Percentiles rank a stretch among this genome's conserved stretches.
These are phyloP conservation scores for Termitomyces sp. DNA, from an alignment of 1,284 basidiomycete genomes.

Conservation along the genomic window DNA sequence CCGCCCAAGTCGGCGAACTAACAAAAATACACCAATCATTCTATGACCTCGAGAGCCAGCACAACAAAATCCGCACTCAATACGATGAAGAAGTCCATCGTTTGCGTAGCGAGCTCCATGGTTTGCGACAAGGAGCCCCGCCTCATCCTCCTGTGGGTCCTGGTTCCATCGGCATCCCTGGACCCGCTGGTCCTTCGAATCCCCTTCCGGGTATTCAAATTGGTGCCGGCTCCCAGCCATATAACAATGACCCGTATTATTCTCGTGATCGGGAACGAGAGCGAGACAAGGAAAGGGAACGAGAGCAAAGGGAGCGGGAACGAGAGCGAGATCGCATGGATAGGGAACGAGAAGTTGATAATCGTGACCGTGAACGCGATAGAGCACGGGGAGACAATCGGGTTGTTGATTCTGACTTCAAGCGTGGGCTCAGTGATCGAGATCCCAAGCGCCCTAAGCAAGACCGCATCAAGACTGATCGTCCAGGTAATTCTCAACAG, in stretches of 20 bases:
- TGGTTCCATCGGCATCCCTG: slow-evolving; percentile 21
- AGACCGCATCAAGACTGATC: slow-evolving; percentile 31
- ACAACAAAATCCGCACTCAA: slow-evolving; percentile 38
- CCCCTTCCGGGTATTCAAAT: slow-evolving; percentile 19
- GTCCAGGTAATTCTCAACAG: slow-evolving; percentile 20
- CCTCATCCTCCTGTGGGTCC: slow-evolving; percentile 22
- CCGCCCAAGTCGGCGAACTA: slow-evolving; percentile 40
- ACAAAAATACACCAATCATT: slow-evolving; percentile 43
- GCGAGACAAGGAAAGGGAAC: slow-evolving; percentile 18
- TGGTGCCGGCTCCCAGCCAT: slow-evolving; percentile 18
- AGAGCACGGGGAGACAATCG: slow-evolving; percentile 19
- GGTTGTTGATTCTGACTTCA: slow-evolving; percentile 16
- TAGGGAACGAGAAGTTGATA: slow-evolving; percentile 17
- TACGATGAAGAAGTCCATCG: slow-evolving; percentile 41
- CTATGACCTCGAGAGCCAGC: slow-evolving; percentile 42
- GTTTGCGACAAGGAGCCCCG: slow-evolving; percentile 21
- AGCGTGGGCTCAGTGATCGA: slow-evolving; percentile 15
- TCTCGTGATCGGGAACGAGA: slow-evolving; percentile 21
- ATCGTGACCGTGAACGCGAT: slow-evolving; percentile 18
- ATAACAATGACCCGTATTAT: slow-evolving; percentile 25
- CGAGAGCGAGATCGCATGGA: slow-evolving; percentile 19
- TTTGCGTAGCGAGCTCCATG: slow-evolving; percentile 28
- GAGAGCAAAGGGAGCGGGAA: slow-evolving; percentile 22
- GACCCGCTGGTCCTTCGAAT: slow-evolving; percentile 14
- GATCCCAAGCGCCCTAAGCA: slow-evolving; percentile 34